These are phyloP conservation scores for Zygosaccharomyces sapae DNA, from an alignment of 1,139 yeast genomes.

Conservation along the genomic window DNA sequence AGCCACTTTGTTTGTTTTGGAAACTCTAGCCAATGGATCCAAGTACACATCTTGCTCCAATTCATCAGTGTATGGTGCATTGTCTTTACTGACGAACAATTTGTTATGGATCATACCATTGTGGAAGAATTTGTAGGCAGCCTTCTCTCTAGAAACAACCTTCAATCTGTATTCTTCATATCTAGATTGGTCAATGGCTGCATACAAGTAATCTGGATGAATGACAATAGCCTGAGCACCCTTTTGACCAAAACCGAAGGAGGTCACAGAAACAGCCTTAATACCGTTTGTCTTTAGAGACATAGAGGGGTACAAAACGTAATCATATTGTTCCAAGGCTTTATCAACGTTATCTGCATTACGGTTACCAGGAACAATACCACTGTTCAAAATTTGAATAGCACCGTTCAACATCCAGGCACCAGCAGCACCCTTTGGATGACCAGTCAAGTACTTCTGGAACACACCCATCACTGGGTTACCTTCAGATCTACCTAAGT, in stretches of 20 bases:
- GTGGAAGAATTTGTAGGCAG: slow-evolving; percentile 93
- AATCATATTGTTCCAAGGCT: slow-evolving; percentile 73
- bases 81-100: slow-evolving; percentile 87
- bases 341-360: slow-evolving; percentile 95
- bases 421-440: slow-evolving; percentile 99
- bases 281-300: slow-evolving; percentile 92
- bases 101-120: slow-evolving; percentile 88
- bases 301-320: slow-evolving; percentile 91
- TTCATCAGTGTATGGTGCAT: slow-evolving; percentile 86
- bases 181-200: slow-evolving; percentile 65
- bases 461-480: slow-evolving; percentile 96
- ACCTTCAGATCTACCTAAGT: slow-evolving; percentile 94
- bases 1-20: slow-evolving; percentile 48
- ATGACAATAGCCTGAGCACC: slow-evolving; percentile 94
- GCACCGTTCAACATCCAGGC: slow-evolving; percentile 99
- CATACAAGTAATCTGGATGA: slow-evolving; percentile 90
- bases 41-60: slow-evolving; percentile 86
- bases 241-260: slow-evolving; percentile 98
- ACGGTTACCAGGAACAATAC: slow-evolving; percentile 97
- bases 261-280: slow-evolving; percentile 93
- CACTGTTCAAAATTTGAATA: slow-evolving; percentile 83
- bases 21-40: slow-evolving; percentile 91
- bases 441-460: slow-evolving; percentile 98
- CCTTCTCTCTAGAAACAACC: slow-evolving; percentile 79
- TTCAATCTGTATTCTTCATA: slow-evolving; percentile 66